Base-by-base conservation (phyloP, 1,284 basidiomycete species). In the Ustilago vetiveriae region DNA sequence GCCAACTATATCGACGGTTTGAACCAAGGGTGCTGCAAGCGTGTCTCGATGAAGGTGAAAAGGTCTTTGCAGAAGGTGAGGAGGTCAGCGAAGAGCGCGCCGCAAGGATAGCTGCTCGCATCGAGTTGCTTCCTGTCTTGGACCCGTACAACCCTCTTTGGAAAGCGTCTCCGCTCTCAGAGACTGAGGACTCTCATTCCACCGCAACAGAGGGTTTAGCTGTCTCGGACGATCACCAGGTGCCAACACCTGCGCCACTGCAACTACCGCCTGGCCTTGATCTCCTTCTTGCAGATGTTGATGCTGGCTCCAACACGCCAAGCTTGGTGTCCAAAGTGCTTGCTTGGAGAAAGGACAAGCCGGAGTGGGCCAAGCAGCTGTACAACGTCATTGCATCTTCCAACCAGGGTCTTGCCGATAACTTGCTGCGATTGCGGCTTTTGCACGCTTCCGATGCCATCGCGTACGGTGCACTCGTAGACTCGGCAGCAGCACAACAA, bases 1-100 rank as follows among this genome's bases (percentile, higher is more conserved):
- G 92, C 77, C 95, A 98, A 74, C 80, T 94, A 4, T 99, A 98
- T 83, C 90, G 88, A 35, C 88, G 95, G 41, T 99, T 98, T 83
- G 88, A 90, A 66, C 91, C 92, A 0, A 51, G 44, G 3, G 69
- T 75, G 22, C 42, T 82, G 26, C 60, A 78, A 39, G 27, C 48
- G 1, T 58, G 73, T 21, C 55, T 79, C 14, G 72, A 74, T 35
- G 49, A 63, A 33, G 69, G 66, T 10, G 68, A 64, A 21, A 60
- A 47, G 41, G 73, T 74, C 9, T 24, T 19, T 10, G 67, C 67
- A 3, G 72, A 76, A 30, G 76, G 72, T n/a, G 57, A 74, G 19
- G 50, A 54, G 24, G 22, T 52, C 14, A n/a, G 60, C 16, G 55
- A 59, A 13, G 47, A 62, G 29, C 45, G 29, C 4, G 22, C 47